Evolutionary conservation across 176 grass and related monocot genomes (phyloP), one percentile per base, ranked within the genome.

Genomic region (Rhipidocladum racemiflorum): DNA sequence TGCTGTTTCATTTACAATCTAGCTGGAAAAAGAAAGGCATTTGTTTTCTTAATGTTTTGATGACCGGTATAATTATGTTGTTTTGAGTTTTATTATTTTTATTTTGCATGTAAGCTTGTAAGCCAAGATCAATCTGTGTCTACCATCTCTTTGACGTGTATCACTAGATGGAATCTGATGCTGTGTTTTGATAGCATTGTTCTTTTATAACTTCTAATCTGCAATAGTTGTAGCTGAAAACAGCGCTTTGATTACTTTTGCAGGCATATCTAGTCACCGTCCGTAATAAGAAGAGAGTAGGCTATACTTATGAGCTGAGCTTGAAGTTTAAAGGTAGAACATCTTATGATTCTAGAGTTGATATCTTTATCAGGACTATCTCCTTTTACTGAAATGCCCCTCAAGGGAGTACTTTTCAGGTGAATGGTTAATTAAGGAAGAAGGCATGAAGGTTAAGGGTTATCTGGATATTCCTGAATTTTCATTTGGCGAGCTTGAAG

Each of bases 251-350:
- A 50, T 61, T 84, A 10, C 60, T 72, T 54, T 25, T 13, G 54
- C 85, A 99, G 96, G 89, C 92, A 66, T 99, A 87, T 80, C 76
- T 93, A 14, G 86, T 98, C 21, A 98, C 77, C 0, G 96, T 99
- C 8, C 85, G 91, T 32, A 93, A 99, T 78, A 99, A 95, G 87
- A 99, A 91, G 86, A 93, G 89, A 78, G 92, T 99, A 50, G 91
- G 91, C 10, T 99, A 95, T 87, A 90, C 81, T 68, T 95, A 99
- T 80, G 96, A 99, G 28, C 50, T 95, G 34, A 95, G 83, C 84
- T 83, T 99, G 73, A 90, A 84, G 85, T 93, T 99, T 53, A 83
- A 88, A 87, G 96, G 96, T 99, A 89, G 11, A 10, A 70, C 18
- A 40, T 1, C 16, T 42, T 48, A 68, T 68, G 30, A 30, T 86